phyloP scores from a whole-genome alignment of 2,329 filamentous ascomycete species.

The Botryotinia narcissicola region DNA sequence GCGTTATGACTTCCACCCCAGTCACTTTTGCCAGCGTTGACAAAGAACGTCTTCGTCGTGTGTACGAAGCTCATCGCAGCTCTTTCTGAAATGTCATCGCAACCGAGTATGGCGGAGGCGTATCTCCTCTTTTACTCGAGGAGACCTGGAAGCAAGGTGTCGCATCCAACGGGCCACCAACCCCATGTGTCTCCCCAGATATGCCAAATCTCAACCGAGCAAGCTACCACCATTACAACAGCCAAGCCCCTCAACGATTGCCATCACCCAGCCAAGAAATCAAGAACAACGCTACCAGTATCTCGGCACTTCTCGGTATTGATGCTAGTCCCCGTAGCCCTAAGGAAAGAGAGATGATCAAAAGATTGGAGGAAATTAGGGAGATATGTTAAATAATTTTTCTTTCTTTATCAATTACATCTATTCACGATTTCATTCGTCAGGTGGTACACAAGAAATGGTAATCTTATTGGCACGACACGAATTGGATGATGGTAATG shows the following conservation, averaged over 20 bases:
- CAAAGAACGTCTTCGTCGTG: constrained; percentile 62
- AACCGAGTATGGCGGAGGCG: constrained; percentile 65
- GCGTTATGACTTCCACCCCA: constrained; percentile 46
- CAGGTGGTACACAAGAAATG: not conserved
- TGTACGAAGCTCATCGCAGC: constrained; percentile 68
- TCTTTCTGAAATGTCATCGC: constrained; percentile 74
- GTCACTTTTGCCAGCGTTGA: constrained; percentile 45
- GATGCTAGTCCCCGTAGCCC: constrained; percentile 38
- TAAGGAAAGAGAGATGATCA: constrained; percentile 56
- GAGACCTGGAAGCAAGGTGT: constrained; percentile 57
- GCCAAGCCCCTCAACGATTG: constrained; percentile 52
- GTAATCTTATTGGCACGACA: not conserved
- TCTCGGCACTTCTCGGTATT: constrained; percentile 61
- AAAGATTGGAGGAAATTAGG: constrained; percentile 51
- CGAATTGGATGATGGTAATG: not conserved
- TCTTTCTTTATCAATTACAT: not conserved
- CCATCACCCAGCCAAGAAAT: constrained; percentile 46
- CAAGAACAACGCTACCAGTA: constrained; percentile 48
- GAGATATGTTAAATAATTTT: constrained; percentile 27
- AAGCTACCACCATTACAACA: constrained; percentile 21
- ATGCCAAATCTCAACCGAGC: constrained; percentile 21
- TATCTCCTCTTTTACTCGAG: constrained; percentile 62
- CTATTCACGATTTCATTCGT: not conserved
- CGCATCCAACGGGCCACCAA: constrained; percentile 38
- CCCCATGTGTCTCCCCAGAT: constrained; percentile 39